A percentile compares a stretch with the other conserved stretches of the same genome.
Evolutionary conservation across 2,329 filamentous ascomycete species (phyloP).

Genomic region (Sporothrix schenckii): DNA sequence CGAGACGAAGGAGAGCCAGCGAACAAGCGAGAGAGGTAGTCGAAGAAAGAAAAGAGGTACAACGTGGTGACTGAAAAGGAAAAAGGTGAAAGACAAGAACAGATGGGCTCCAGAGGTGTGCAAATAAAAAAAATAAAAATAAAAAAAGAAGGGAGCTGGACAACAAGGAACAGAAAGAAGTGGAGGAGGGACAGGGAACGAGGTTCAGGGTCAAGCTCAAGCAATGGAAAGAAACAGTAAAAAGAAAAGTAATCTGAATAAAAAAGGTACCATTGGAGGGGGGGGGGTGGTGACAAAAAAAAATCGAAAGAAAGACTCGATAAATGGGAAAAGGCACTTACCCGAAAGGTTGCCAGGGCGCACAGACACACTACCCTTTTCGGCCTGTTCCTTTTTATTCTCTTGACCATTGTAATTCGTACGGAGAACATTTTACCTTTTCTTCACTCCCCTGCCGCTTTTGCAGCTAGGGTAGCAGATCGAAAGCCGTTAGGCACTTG

Average conservation of each 20-base stretch:
- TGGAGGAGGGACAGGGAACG: conserved; percentile 25
- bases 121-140: not conserved
- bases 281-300: conserved; percentile 1
- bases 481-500: conserved; percentile 35
- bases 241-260: conserved; percentile 3
- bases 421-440: not conserved
- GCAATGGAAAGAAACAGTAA: conserved; percentile 4
- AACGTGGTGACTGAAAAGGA: conserved; percentile 4
- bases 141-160: conserved; percentile 1
- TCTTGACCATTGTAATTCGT: no score
- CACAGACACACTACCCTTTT: conserved; percentile 32
- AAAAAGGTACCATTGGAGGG: not conserved
- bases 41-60: not conserved
- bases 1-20: conserved; percentile 11
- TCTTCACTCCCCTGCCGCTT: conserved; percentile 25
- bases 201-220: not conserved
- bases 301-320: conserved; percentile 11
- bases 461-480: conserved; percentile 27
- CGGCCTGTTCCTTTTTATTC: conserved; percentile 21
- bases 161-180: conserved; percentile 1
- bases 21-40: not conserved
- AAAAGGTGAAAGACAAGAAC: conserved; percentile 26
- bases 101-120: not conserved
- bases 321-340: conserved; percentile 30
- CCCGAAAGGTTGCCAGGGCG: conserved; percentile 33